Conservation (phyloP, 2,329 filamentous ascomycete genomes). For the Alternaria triticimaculans region DNA sequence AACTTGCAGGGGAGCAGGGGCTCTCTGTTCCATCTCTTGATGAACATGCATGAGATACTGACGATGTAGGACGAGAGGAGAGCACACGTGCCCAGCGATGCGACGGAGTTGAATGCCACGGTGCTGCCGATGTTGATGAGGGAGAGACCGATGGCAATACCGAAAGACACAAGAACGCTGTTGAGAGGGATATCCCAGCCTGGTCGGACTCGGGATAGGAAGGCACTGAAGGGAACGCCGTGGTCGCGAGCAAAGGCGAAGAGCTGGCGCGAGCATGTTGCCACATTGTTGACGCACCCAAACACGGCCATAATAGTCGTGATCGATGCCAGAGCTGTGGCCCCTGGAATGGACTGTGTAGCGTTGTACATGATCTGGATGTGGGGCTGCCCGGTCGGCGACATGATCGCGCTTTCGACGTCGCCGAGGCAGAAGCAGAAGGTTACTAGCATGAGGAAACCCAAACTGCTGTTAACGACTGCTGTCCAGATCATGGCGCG, state of each 20-base stretch:
- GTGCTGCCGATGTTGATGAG: slow-evolving; percentile 59
- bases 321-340: slow-evolving; percentile 32
- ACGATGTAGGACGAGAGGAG: slow-evolving; percentile 42
- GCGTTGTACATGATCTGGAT: slow-evolving; percentile 38
- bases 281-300: slow-evolving; percentile 32
- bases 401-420: slow-evolving; percentile 18
- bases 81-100: slow-evolving; percentile 29
- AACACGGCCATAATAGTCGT: slow-evolving; percentile 37
- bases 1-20: slow-evolving; percentile 54
- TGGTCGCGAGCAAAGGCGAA: slow-evolving; percentile 45
- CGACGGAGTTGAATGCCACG: slow-evolving; percentile 37
- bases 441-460: slow-evolving; percentile 48
- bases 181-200: slow-evolving; percentile 50
- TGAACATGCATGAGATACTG: slow-evolving; percentile 55
- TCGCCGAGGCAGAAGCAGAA: slow-evolving; percentile 37
- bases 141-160: slow-evolving; percentile 50
- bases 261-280: slow-evolving; percentile 42
- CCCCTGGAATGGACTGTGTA: slow-evolving; percentile 26
- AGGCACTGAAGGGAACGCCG: slow-evolving; percentile 20
- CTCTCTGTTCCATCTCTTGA: slow-evolving; percentile 53
- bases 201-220: slow-evolving; percentile 23
- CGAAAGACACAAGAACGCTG: slow-evolving; percentile 52
- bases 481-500: slow-evolving; percentile 51
- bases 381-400: slow-evolving; percentile 27
- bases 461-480: slow-evolving; percentile 47